Base-by-base conservation (phyloP, 2,329 filamentous ascomycete species). In the Calonectria pseudoreteaudii region DNA sequence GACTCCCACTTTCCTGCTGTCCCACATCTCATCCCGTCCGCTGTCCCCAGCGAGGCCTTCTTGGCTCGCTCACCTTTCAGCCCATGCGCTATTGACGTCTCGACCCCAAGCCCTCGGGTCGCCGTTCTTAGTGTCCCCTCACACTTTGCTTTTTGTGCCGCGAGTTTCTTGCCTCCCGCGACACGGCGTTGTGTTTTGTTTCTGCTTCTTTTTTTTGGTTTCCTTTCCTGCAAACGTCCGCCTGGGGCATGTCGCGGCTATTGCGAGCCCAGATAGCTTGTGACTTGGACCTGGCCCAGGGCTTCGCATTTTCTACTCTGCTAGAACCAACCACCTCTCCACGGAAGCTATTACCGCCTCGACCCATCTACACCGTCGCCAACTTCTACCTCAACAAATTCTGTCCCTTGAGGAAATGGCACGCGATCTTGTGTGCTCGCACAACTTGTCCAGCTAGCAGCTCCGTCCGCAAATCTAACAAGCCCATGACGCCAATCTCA, bases 401-500 rank as follows among this genome's bases (percentile, higher is more conserved):
- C 38, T n/a, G 38, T 58, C 60, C 36, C 60, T 49, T 31, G 64
- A 78, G 76, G 76, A 77, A 72, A 80, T 80, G 79, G 78, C 74
- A 71, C 69, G 60, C 74, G 68, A 72, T 70, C 67, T 58, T 23
- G 72, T 68, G 56, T 67, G 71, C 72, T 67, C 56, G 62, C 72
- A 70, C 38, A 74, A 68, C 73, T 79, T 72, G 49, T 68, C 74
- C 71, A 78, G 70, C 76, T 70, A 69, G 68, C 50, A 71, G 49
- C 72, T 66, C 66, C 36, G 34, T 34, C 72, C 62, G 52, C 72
- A 62, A 47, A 74, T 77, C 70, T 74, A 70, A 77, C 71, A 69
- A 77, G 74, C 73, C 74, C 79, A 80, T 80, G 77, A 79, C 75
- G 76, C 72, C 74, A 64, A 71, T 67, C 66, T 74, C 80, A 75